phyloP scores from a whole-genome alignment of 306 rosid genomes.

The Quercus berberidifolia region DNA sequence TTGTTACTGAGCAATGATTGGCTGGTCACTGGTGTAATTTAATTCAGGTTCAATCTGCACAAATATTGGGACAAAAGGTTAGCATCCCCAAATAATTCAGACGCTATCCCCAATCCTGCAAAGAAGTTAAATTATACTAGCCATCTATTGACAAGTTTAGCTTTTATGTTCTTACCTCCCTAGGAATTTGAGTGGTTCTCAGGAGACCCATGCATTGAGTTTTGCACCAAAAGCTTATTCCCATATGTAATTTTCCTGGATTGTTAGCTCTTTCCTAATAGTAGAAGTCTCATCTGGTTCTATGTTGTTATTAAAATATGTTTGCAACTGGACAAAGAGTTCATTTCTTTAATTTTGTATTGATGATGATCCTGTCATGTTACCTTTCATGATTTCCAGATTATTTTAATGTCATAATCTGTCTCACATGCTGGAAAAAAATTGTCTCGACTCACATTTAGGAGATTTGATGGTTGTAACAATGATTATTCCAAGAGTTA shows the following conservation, averaged over 20 bases:
- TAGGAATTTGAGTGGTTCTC: background rate
- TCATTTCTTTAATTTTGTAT: background rate
- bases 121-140: background rate
- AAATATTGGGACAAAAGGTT: background rate
- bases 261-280: background rate
- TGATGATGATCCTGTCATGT: slow-evolving; percentile 10
- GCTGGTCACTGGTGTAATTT: too few relatives aligned
- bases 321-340: slow-evolving; percentile 11
- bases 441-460: background rate
- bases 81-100: background rate
- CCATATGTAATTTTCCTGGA: background rate
- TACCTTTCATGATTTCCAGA: slow-evolving; percentile 6
- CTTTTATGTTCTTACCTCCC: background rate
- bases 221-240: background rate
- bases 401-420: slow-evolving; percentile 2
- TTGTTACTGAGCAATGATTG: too few relatives aligned
- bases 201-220: background rate
- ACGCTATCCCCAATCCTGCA: background rate
- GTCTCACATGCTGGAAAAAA: background rate
- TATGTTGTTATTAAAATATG: slow-evolving; percentile 2
- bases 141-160: background rate
- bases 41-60: background rate
- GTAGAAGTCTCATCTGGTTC: background rate
- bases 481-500: too few relatives aligned
- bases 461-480: background rate